Base-by-base conservation (phyloP, 202 grass and related monocot species). In the Digitaria exilis region DNA sequence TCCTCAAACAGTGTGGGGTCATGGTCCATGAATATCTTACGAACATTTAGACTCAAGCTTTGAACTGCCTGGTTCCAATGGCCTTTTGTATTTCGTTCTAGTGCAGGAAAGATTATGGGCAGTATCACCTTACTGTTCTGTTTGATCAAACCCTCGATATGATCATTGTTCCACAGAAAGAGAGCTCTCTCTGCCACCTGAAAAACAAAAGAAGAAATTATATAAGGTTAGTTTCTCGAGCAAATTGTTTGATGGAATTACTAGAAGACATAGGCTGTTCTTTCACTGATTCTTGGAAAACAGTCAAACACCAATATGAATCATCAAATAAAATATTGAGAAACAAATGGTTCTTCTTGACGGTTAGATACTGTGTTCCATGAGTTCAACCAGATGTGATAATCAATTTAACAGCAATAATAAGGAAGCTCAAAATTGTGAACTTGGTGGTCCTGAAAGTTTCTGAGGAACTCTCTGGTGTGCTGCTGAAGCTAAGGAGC, bases 141-240 rank as follows among this genome's bases (percentile, higher is more conserved):
- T 80, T 86, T 97, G 69, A 97, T 94, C 59, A 97, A 80, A 65
- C 81, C 44, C 76, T 89, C 91, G 48, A 97, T 90, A 71, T 94
- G 94, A 25, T 92, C 91, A 1, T 94, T 97, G 82, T 97, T 97
- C 94, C 94, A 97, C 35, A 97, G 83, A 84, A 97, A 97, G n/a
- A 97, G 71, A 79, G 91, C 87, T 58, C 94, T 92, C 76, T 97
- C 94, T 52, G 94, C 87, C 80, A 97, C 94, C 94, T 97, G 62
- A 31, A 60, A 43, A 81, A 84, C 37, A 34, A 81, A 84, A 63
- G 8, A 74, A 71, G 43, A 86, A 76, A 34, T 46, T 19, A 30
- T 79, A 41, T 26, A 83, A 48, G 41, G 49, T 68, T 61, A 82
- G 17, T 30, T 72, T 78, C 17, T 22, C 68, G 58, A 49, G 50